phyloP scores from a whole-genome alignment of 257 asterid genomes.

The Craterostigma plantagineum region DNA sequence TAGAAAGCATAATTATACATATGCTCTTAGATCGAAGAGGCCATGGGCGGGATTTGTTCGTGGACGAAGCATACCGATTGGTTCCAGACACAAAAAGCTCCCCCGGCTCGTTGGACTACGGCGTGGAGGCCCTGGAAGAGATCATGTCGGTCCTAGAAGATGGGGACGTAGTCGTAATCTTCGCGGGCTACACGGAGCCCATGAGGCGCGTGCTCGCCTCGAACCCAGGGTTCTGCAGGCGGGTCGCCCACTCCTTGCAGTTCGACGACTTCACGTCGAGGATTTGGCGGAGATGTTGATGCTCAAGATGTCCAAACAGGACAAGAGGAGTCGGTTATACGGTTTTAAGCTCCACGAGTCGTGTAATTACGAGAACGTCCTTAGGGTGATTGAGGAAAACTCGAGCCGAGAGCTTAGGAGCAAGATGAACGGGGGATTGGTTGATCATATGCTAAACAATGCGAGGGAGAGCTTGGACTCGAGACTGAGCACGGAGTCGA shows the following conservation, averaged over 20 bases:
- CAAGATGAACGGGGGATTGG: conserved; percentile 88
- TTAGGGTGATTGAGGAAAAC: conserved; percentile 30
- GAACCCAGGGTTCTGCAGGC: conserved; percentile 80
- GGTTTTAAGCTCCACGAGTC: conserved; percentile 68
- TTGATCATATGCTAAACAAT: conserved; percentile 60
- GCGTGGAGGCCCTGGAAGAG: conserved; percentile 84
- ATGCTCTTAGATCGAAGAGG: conserved; percentile 56
- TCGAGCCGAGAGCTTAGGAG: conserved; percentile 50
- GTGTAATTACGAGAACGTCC: conserved; percentile 43
- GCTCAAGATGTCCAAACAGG: conserved; percentile 50
- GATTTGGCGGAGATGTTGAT: conserved; percentile 66
- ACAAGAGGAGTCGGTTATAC: conserved; percentile 28
- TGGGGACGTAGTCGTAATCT: conserved; percentile 73
- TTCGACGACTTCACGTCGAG: conserved; percentile 53
- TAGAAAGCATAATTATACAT: neutral
- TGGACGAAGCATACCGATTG: conserved; percentile 85
- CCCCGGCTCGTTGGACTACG: conserved; percentile 51
- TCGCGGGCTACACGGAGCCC: conserved; percentile 94
- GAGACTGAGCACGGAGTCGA: conserved; percentile 54
- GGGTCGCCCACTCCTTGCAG: conserved; percentile 75
- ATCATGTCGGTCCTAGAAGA: conserved; percentile 91
- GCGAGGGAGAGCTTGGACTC: conserved; percentile 71
- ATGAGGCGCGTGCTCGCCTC: conserved; percentile 82
- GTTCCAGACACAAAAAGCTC: conserved; percentile 59
- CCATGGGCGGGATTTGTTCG: conserved; percentile 87